Evolutionary conservation across 495 filamentous ascomycete genomes (phyloP).

Genomic region (Xeromyces bisporus): DNA sequence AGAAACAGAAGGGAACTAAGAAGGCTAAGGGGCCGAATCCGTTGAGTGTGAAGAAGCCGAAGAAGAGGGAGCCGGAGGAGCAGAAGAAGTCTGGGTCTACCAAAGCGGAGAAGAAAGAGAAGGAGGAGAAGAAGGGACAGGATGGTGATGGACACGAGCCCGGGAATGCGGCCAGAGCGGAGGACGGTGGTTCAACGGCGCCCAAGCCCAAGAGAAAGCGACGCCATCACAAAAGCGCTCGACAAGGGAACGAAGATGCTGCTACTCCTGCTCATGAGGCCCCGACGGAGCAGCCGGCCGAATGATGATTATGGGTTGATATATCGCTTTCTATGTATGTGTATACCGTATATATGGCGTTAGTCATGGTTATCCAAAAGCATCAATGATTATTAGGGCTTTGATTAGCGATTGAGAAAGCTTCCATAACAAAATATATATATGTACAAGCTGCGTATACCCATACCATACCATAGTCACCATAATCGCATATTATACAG

Average conservation of each 20-base stretch:
- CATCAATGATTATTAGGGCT: no score
- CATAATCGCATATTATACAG: no score
- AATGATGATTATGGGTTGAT: no score
- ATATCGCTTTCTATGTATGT: not conserved
- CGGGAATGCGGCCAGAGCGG: conserved; percentile 7
- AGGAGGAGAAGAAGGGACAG: conserved; percentile 5
- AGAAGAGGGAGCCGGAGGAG: conserved; percentile 40
- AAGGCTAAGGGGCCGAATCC: conserved; percentile 81
- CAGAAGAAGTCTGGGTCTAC: conserved; percentile 2
- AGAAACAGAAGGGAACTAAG: conserved; percentile 45
- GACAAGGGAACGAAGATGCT: conserved; percentile 8
- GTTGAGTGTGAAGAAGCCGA: conserved; percentile 71
- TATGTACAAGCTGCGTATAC: no score
- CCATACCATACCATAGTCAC: not conserved
- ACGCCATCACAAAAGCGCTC: conserved; percentile 23
- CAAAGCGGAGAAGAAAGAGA: conserved; percentile 7
- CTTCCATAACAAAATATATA: no score
- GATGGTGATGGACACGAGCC: conserved; percentile 6
- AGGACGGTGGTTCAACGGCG: conserved; percentile 10
- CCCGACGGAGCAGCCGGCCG: no score
- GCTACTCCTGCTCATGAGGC: no score
- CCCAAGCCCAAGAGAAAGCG: conserved; percentile 32
- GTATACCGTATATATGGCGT: not conserved
- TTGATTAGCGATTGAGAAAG: no score
- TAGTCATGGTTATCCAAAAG: no score